Conservation (phyloP, 169 alveolate genomes). For the Cryptosporidium baileyi region DNA sequence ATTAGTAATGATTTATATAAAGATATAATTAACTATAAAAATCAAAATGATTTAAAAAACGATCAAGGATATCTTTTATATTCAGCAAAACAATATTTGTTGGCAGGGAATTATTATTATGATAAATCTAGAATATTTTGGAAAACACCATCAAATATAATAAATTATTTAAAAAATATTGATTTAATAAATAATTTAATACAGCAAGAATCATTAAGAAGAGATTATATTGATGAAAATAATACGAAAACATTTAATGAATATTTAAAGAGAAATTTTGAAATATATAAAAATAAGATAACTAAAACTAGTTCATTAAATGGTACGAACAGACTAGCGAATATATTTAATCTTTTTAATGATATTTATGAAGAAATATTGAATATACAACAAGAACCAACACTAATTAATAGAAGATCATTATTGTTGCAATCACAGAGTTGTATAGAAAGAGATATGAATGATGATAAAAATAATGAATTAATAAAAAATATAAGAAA, state of each 20-base stretch:
- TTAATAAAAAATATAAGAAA: slow-evolving; percentile 21
- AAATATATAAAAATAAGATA: neutral
- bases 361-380: slow-evolving; percentile 18
- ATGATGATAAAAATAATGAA: slow-evolving; percentile 30
- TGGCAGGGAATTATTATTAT: slow-evolving; percentile 48
- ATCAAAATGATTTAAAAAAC: neutral
- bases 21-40: neutral
- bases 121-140: slow-evolving; percentile 6
- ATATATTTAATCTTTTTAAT: neutral
- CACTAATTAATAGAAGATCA: slow-evolving; percentile 38
- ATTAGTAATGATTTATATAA: neutral
- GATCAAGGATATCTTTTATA: slow-evolving; percentile 55
- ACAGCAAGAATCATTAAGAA: neutral
- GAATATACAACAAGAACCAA: slow-evolving; percentile 52
- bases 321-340: neutral
- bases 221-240: neutral
- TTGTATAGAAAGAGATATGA: slow-evolving; percentile 42
- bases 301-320: slow-evolving; percentile 2
- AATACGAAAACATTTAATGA: neutral
- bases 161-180: too few relatives aligned
- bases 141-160: neutral
- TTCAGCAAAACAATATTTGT: slow-evolving; percentile 43
- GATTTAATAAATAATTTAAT: neutral
- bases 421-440: slow-evolving; percentile 34
- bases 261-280: neutral